Conservation (phyloP, 495 filamentous ascomycete genomes). For the Chlorociboria aeruginascens region DNA sequence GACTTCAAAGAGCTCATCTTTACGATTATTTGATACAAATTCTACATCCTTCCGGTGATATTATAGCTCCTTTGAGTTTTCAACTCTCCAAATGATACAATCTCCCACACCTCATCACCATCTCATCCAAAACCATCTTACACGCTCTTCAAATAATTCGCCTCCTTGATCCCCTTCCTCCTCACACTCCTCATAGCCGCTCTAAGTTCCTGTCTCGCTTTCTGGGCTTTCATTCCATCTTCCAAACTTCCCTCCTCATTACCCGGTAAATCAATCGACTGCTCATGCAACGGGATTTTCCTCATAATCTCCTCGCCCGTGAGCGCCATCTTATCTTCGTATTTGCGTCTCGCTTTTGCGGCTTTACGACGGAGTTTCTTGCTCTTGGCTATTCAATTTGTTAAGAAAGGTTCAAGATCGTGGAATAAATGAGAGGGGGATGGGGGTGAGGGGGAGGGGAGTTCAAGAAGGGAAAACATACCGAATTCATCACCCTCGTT, state of each 20-base stretch:
- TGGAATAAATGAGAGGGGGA: neutral
- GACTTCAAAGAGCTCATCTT: too few relatives aligned
- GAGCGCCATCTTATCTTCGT: constrained; percentile 51
- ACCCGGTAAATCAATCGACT: constrained; percentile 69
- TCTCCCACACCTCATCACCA: neutral
- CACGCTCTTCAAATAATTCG: constrained; percentile 59
- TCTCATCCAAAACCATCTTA: constrained; percentile 1
- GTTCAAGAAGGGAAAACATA: constrained; percentile 32
- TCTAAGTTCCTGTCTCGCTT: constrained; percentile 52
- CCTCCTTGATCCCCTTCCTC: constrained; percentile 75
- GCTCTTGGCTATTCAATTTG: constrained; percentile 50
- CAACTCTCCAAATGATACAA: neutral
- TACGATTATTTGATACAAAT: neutral
- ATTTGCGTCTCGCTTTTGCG: constrained; percentile 49
- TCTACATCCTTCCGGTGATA: neutral
- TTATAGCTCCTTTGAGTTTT: neutral
- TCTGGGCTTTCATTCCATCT: constrained; percentile 43
- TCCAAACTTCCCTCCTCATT: constrained; percentile 43
- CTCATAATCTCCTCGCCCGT: constrained; percentile 49
- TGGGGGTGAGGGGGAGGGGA: neutral
- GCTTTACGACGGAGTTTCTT: constrained; percentile 62
- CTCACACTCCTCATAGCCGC: constrained; percentile 60
- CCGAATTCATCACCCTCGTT: constrained; percentile 57
- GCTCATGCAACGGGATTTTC: constrained; percentile 71
- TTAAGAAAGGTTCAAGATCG: neutral